Percentiles rank a stretch among this genome's conserved stretches.
Conservation (phyloP, 2,329 filamentous ascomycete species). For the Fusarium tjaetaba region DNA sequence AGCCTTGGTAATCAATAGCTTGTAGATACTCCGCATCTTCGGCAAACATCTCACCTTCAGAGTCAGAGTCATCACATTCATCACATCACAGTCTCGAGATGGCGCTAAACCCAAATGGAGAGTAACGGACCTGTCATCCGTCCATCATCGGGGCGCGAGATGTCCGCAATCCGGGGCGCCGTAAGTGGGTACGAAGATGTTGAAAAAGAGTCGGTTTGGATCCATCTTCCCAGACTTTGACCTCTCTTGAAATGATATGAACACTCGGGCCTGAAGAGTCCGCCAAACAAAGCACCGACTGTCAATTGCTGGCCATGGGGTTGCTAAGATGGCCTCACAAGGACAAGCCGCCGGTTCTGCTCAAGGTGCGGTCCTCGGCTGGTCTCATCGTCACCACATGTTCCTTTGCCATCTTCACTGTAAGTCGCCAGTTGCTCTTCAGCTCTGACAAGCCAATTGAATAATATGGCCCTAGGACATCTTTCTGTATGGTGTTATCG, state of each 20-base stretch:
- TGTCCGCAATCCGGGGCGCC: conserved; percentile 12
- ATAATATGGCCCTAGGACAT: conserved; percentile 45
- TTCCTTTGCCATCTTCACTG: conserved; percentile 50
- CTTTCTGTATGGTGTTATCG: conserved; percentile 49
- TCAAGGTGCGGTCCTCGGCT: conserved; percentile 47
- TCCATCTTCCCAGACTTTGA: neutral
- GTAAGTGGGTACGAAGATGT: conserved; percentile 25
- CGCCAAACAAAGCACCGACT: neutral
- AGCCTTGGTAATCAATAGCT: neutral
- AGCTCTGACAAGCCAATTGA: no score
- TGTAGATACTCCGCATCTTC: conserved; percentile 15
- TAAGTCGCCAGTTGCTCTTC: conserved; percentile 20
- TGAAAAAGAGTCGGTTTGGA: conserved; percentile 4
- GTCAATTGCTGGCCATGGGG: conserved; percentile 27
- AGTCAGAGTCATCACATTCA: conserved; percentile 15
- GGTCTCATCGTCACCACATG: conserved; percentile 47
- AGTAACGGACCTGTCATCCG: conserved; percentile 9
- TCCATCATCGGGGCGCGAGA: conserved; percentile 23
- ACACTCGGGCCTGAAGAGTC: neutral
- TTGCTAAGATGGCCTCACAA: conserved; percentile 15
- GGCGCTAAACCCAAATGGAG: conserved; percentile 25
- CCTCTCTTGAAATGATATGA: neutral
- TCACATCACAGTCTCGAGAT: neutral
- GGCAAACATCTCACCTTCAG: conserved; percentile 21
- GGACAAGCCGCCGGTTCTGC: conserved; percentile 42